A percentile compares a stretch with the other conserved stretches of the same genome.
Evolutionary conservation across 768 basidiomycete genomes (phyloP).

Genomic region (Auricularia auricula-judae): DNA sequence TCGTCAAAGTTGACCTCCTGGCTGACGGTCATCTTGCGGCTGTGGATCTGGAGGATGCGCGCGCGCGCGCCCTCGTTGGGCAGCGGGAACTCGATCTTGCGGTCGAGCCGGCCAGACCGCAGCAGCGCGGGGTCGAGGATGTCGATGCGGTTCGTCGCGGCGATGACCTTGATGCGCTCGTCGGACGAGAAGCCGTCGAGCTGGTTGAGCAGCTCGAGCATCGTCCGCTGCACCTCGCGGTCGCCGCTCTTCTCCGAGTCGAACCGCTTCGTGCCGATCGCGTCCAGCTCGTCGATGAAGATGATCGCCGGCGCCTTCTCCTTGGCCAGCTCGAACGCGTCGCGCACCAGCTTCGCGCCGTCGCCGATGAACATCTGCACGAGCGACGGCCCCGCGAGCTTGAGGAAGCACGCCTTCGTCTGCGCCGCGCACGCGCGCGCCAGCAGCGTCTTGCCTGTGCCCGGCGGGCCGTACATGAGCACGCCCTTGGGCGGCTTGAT

Average conservation of each 20-base stretch:
- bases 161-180: constrained; percentile 97
- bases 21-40: constrained; percentile 86
- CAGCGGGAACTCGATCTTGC: constrained; percentile 97
- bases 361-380: constrained; percentile 99
- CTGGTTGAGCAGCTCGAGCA: constrained; percentile 97
- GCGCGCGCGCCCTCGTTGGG: constrained; percentile 96
- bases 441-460: constrained; percentile 97
- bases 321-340: constrained; percentile 96
- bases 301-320: constrained; percentile 99
- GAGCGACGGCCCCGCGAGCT: constrained; percentile 92
- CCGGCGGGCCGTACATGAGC: constrained; percentile 98
- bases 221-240: constrained; percentile 99
- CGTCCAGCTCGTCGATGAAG: constrained; percentile 96
- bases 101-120: constrained; percentile 91
- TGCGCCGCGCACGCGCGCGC: constrained; percentile 97
- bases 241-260: constrained; percentile 99
- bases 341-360: constrained; percentile 96
- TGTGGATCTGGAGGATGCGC: constrained; percentile 92
- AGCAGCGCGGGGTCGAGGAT: constrained; percentile 97
- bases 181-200: constrained; percentile 96
- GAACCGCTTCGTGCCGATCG: constrained; percentile 98
- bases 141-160: constrained; percentile 97
- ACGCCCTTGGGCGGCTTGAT: constrained; percentile 97
- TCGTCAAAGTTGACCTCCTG: constrained; percentile 94
- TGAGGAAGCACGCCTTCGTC: constrained; percentile 95